These are phyloP conservation scores for Allium sativum DNA, from an alignment of 106 monocot species.

Conservation along the genomic window DNA sequence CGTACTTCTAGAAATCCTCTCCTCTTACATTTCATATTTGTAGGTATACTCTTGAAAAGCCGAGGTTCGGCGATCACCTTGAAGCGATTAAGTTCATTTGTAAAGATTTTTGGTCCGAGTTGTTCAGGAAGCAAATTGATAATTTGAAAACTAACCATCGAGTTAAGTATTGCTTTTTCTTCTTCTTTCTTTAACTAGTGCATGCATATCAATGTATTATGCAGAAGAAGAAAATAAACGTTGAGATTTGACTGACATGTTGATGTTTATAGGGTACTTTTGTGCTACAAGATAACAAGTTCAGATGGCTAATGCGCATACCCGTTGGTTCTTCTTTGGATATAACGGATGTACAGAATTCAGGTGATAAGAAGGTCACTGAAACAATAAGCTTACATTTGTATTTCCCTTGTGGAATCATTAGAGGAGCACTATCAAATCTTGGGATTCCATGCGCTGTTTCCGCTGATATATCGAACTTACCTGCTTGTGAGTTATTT, in stretches of 20 bases:
- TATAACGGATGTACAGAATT: constrained; percentile 17
- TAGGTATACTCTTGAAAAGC: constrained; percentile 92
- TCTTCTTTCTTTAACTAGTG: too few species aligned
- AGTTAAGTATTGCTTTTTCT: constrained; percentile 15
- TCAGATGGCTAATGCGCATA: constrained; percentile 79
- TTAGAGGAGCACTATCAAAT: constrained; percentile 86
- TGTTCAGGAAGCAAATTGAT: constrained; percentile 98
- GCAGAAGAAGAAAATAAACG: too few species aligned
- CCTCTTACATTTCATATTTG: background rate
- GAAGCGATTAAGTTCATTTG: constrained; percentile 98
- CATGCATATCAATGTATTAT: too few species aligned
- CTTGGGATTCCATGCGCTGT: constrained; percentile 90
- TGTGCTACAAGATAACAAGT: constrained; percentile 90
- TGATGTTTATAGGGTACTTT: constrained; percentile 58
- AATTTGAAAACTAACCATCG: constrained; percentile 95
- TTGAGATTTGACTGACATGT: too few species aligned
- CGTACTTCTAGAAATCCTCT: too few species aligned
- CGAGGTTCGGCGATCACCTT: constrained; percentile 81
- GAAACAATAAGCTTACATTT: constrained; percentile 73
- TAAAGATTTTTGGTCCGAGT: constrained; percentile 93
- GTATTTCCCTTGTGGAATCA: constrained; percentile 93
- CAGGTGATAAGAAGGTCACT: constrained; percentile 27
- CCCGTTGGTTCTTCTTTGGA: constrained; percentile 44
- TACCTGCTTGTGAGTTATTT: constrained; percentile 72
- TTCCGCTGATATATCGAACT: constrained; percentile 81